A percentile compares a stretch with the other conserved stretches of the same genome.
Conservation (phyloP, 495 filamentous ascomycete species). For the Xylaria flabelliformis region DNA sequence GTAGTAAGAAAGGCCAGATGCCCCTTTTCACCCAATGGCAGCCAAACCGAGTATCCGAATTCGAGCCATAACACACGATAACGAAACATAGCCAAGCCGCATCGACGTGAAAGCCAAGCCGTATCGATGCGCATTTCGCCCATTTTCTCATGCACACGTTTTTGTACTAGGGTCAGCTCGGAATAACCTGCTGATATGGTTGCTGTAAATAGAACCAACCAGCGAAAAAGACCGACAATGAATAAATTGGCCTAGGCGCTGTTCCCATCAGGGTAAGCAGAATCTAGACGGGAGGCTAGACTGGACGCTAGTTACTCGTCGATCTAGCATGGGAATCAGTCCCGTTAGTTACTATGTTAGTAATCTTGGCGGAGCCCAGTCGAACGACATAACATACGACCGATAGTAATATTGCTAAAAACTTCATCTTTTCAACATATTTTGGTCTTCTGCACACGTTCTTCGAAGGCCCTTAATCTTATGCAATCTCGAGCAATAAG, state of each 20-base stretch:
- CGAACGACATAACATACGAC: slow-evolving; percentile 28
- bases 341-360: slow-evolving; percentile 12
- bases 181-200: slow-evolving; percentile 3
- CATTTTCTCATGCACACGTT: slow-evolving; percentile 21
- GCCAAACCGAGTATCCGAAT: not conserved
- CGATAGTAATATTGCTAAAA: slow-evolving; percentile 17
- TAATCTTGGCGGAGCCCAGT: slow-evolving; percentile 10
- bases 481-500: slow-evolving; percentile 3
- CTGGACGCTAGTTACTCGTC: not conserved
- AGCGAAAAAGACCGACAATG: slow-evolving; percentile 14
- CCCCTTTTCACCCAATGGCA: slow-evolving; percentile 6
- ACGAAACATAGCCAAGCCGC: not conserved
- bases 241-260: not conserved
- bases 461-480: slow-evolving; percentile 10
- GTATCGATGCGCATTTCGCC: slow-evolving; percentile 10
- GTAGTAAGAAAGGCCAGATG: slow-evolving; percentile 9
- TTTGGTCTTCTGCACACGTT: not conserved
- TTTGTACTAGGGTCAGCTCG: slow-evolving; percentile 9
- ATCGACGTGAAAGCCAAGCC: not conserved
- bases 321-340: not conserved
- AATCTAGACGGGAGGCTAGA: slow-evolving; percentile 10
- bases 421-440: slow-evolving; percentile 8
- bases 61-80: not conserved
- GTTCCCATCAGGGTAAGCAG: slow-evolving; percentile 6
- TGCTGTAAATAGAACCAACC: slow-evolving; percentile 22